phyloP scores from a whole-genome alignment of 257 asterid species.

The Solanum medicagineum region DNA sequence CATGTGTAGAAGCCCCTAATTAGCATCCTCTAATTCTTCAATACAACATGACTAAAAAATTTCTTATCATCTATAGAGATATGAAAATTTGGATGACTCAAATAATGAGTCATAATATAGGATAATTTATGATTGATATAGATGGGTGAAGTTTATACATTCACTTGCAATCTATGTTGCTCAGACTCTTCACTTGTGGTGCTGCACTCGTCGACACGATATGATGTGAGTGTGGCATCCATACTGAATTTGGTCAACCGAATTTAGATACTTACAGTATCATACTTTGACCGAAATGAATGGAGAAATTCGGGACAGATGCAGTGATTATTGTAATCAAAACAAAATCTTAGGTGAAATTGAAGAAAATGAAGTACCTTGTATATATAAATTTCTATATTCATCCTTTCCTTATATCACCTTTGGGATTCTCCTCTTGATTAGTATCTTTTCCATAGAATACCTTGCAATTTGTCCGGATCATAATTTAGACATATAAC shows the following conservation, averaged over 20 bases:
- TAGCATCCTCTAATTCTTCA: not conserved
- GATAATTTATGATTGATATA: not conserved
- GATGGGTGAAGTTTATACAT: not conserved
- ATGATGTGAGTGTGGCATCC: not conserved
- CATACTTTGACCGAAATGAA: not conserved
- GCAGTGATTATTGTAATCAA: not conserved
- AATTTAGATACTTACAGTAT: not conserved
- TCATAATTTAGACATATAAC: not conserved
- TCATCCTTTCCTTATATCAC: not conserved
- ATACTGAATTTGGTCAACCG: not conserved
- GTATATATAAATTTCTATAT: not conserved
- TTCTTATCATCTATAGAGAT: not conserved
- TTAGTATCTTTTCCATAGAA: not conserved
- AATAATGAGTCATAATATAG: not conserved
- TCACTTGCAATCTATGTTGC: not conserved
- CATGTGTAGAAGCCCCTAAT: not conserved
- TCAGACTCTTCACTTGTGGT: not conserved
- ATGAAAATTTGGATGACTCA: not conserved
- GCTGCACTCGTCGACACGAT: not conserved
- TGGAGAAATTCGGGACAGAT: not conserved
- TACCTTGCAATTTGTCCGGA: not conserved
- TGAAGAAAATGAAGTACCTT: not conserved
- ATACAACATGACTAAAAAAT: not conserved
- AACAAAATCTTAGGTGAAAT: not conserved
- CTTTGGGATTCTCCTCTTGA: not conserved